Conservation (phyloP, 129 eudicot genomes). For the Artemisia annua region DNA sequence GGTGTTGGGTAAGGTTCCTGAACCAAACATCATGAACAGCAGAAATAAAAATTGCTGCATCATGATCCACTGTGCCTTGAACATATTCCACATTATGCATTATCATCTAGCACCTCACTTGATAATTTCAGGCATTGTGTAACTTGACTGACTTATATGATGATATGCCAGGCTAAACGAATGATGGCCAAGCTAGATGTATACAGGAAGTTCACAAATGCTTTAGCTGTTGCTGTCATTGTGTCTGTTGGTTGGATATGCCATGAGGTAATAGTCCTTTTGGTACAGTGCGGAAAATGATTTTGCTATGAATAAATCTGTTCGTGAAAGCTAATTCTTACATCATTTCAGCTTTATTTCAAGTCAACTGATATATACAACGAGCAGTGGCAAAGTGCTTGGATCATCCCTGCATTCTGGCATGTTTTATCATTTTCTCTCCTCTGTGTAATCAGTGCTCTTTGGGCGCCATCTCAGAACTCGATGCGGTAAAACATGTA, state of each 20-base stretch:
- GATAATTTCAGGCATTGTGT: not conserved
- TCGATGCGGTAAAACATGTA: slow-evolving; percentile 55
- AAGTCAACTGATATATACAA: slow-evolving; percentile 68
- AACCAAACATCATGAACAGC: too few relatives aligned
- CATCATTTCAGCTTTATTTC: slow-evolving; percentile 55
- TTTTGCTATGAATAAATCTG: not conserved
- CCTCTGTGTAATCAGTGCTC: slow-evolving; percentile 72
- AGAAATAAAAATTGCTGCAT: too few relatives aligned
- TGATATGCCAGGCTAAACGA: slow-evolving; percentile 64
- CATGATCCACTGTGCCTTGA: too few relatives aligned
- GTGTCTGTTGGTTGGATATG: slow-evolving; percentile 91
- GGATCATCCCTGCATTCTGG: slow-evolving; percentile 94
- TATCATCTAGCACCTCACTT: not conserved
- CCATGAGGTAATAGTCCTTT: slow-evolving; percentile 59
- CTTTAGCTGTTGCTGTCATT: slow-evolving; percentile 75
- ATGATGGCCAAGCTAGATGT: slow-evolving; percentile 79
- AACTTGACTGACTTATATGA: not conserved
- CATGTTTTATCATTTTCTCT: slow-evolving; percentile 74
- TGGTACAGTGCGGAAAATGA: not conserved
- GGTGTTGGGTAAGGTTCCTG: too few relatives aligned
- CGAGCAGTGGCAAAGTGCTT: slow-evolving; percentile 80
- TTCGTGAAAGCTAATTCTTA: not conserved
- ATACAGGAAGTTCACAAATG: slow-evolving; percentile 91
- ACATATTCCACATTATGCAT: too few relatives aligned
- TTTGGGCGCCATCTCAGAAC: slow-evolving; percentile 86